Conservation (phyloP, 768 basidiomycete species). For the Peribolospora baueri region DNA sequence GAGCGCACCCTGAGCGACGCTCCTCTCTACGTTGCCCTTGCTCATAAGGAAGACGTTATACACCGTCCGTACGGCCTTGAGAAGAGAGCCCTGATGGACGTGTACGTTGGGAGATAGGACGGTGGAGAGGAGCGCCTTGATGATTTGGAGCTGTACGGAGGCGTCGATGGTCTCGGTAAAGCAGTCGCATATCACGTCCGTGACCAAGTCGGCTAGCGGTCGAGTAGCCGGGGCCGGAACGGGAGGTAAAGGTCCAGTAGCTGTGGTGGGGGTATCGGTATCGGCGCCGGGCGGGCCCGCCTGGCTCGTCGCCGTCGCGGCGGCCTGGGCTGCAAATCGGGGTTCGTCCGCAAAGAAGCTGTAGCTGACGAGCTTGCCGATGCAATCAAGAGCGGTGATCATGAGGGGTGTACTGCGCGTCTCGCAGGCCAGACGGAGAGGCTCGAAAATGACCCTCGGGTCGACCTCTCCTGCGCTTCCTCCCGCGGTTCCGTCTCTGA, state of each 20-base stretch:
- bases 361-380: conserved; percentile 89
- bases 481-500: conserved; percentile 3
- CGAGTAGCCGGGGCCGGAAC: conserved; percentile 1
- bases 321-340: neutral
- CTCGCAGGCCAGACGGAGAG: conserved; percentile 88
- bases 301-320: conserved; percentile 31
- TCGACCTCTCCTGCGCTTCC: conserved; percentile 4
- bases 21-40: conserved; percentile 73
- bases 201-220: conserved; percentile 73
- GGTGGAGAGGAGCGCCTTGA: conserved; percentile 74
- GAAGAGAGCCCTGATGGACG: conserved; percentile 81
- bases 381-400: conserved; percentile 91
- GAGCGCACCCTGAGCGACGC: conserved; percentile 90
- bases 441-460: conserved; percentile 78
- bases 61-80: conserved; percentile 90
- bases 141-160: conserved; percentile 86
- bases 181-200: conserved; percentile 46
- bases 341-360: conserved; percentile 71
- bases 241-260: neutral
- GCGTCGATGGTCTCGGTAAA: conserved; percentile 11
- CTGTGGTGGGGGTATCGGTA: conserved; percentile 6
- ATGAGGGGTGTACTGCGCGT: conserved; percentile 77
- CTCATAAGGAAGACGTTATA: conserved; percentile 94
- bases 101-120: conserved; percentile 43
- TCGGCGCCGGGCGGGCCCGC: neutral